These are phyloP conservation scores for Diaporthe australafricana DNA, from an alignment of 2,329 filamentous ascomycete genomes.

Conservation along the genomic window DNA sequence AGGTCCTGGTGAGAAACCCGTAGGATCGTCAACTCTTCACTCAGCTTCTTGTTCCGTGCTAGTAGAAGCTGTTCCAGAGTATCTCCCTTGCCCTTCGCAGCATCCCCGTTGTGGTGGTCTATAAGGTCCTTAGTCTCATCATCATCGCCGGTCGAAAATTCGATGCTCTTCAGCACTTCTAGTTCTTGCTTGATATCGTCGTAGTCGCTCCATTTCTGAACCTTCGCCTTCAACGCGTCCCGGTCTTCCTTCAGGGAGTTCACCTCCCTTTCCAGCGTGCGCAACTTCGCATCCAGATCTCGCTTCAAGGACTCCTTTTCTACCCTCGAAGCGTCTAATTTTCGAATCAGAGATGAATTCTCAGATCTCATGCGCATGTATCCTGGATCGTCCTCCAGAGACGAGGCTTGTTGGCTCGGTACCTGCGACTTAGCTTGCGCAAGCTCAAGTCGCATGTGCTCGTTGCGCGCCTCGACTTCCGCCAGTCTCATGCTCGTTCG, in stretches of 20 bases:
- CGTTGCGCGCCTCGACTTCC: conserved; percentile 93
- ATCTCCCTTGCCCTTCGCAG: conserved; percentile 74
- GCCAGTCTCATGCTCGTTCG: conserved; percentile 87
- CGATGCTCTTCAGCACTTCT: conserved; percentile 96
- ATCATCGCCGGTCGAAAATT: conserved; percentile 92
- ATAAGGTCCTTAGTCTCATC: conserved; percentile 62
- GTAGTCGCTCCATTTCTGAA: conserved; percentile 93
- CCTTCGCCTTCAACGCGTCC: conserved; percentile 81
- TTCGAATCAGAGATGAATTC: conserved; percentile 90
- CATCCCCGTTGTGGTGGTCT: conserved; percentile 59
- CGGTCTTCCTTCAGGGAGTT: conserved; percentile 81
- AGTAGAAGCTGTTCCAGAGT: conserved; percentile 91
- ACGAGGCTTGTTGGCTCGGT: conserved; percentile 67
- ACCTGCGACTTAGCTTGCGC: conserved; percentile 86
- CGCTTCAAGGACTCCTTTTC: conserved; percentile 87
- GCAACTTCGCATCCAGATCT: conserved; percentile 79
- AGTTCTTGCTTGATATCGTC: conserved; percentile 96
- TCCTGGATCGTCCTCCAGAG: conserved; percentile 87
- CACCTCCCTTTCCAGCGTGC: conserved; percentile 83
- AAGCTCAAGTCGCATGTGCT: conserved; percentile 89
- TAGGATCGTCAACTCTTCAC: conserved; percentile 91
- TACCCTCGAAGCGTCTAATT: conserved; percentile 84
- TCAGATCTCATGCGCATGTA: conserved; percentile 92
- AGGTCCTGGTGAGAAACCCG: conserved; percentile 95
- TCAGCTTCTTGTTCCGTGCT: conserved; percentile 94